phyloP scores from a whole-genome alignment of 441 rosid species.

The Croton laevigatus region DNA sequence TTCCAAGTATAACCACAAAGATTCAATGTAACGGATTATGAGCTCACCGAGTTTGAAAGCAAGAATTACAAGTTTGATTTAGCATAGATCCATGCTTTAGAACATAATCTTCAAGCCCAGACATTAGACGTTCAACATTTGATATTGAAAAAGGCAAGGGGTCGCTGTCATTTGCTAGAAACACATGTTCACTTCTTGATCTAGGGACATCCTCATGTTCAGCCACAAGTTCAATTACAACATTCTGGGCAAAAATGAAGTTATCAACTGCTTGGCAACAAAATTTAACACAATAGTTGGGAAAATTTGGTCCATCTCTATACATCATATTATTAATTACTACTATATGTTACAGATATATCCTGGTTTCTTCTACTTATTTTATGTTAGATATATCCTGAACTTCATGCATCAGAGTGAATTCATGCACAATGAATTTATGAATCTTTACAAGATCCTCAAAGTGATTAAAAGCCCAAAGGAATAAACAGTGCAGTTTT shows the following conservation, averaged over 20 bases:
- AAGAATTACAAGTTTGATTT: conserved; percentile 39
- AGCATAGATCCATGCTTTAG: conserved; percentile 51
- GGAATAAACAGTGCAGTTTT: no score
- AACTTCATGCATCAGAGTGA: no score
- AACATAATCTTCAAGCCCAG: conserved; percentile 77
- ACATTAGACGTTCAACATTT: conserved; percentile 57
- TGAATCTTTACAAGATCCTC: no score
- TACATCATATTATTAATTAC: not conserved
- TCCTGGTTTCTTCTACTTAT: not conserved
- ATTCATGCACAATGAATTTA: no score
- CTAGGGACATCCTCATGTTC: conserved; percentile 42
- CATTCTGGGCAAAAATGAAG: conserved; percentile 45
- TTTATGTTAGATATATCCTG: no score
- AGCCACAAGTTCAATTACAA: conserved; percentile 63
- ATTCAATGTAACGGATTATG: not conserved
- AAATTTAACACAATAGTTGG: not conserved
- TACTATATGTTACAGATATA: not conserved
- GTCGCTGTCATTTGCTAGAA: conserved; percentile 47
- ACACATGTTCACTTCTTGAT: conserved; percentile 41
- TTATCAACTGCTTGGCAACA: conserved; percentile 5
- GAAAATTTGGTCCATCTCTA: not conserved
- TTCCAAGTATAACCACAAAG: conserved; percentile 15
- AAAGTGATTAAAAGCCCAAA: no score
- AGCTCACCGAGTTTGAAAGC: conserved; percentile 55
- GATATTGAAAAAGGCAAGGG: conserved; percentile 43